Conservation (phyloP, 139 green algal genomes). For the Astrephomene gubernaculifera region DNA sequence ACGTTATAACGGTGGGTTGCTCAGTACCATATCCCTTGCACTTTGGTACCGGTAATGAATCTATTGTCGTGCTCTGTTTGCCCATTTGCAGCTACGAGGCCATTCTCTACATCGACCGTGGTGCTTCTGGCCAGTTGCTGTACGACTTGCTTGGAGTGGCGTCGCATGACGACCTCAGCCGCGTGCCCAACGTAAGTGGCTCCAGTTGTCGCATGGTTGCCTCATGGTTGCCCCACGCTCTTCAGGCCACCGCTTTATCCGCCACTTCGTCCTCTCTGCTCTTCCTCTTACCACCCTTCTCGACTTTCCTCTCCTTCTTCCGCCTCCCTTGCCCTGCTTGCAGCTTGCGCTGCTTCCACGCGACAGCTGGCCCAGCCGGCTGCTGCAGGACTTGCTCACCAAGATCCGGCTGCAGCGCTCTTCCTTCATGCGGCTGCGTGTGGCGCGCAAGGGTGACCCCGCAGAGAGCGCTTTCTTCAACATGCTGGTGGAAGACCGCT, state of each 20-base stretch:
- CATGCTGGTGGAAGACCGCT: constrained; percentile 85
- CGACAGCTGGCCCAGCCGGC: constrained; percentile 48
- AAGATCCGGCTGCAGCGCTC: constrained; percentile 72
- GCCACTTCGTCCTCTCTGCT: too few relatives aligned
- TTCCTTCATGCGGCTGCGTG: constrained; percentile 77
- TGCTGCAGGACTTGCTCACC: constrained; percentile 70
- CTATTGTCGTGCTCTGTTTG: too few relatives aligned
- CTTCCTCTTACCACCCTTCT: too few relatives aligned
- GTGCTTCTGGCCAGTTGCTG: constrained; percentile 33
- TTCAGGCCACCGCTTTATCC: too few relatives aligned
- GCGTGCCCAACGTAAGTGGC: constrained; percentile 26
- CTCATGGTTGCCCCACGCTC: neutral
- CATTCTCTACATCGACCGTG: constrained; percentile 63
- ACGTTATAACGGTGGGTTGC: too few relatives aligned
- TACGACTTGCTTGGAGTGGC: constrained; percentile 76
- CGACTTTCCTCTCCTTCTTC: neutral
- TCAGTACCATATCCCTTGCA: too few relatives aligned
- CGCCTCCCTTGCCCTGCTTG: neutral
- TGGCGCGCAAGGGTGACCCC: constrained; percentile 71
- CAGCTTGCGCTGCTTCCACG: constrained; percentile 43
- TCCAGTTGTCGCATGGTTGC: neutral
- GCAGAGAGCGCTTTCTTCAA: constrained; percentile 75
- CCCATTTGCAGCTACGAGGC: constrained; percentile 50
- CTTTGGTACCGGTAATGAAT: too few relatives aligned
- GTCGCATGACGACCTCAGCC: constrained; percentile 63